A percentile compares a stretch with the other conserved stretches of the same genome.
Conservation (phyloP, 176 grass and related monocot genomes). For the Lolium multiflorum region DNA sequence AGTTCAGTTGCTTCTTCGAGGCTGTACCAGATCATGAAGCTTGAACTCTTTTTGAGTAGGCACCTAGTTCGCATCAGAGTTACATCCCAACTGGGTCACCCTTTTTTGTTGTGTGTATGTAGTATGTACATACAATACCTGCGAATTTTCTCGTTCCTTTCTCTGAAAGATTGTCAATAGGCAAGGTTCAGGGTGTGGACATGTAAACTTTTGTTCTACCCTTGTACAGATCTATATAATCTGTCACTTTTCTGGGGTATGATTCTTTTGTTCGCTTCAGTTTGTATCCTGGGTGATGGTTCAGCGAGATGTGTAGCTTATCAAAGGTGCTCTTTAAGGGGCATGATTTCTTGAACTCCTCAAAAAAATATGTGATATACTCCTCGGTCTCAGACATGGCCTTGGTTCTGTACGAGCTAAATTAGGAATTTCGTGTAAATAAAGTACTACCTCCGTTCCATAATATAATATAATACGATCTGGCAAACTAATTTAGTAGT, state of each 20-base stretch:
- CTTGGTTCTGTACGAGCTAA: neutral
- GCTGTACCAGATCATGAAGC: constrained; percentile 17
- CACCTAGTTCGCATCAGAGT: neutral
- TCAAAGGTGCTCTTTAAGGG: neutral
- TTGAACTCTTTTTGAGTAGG: constrained; percentile 21
- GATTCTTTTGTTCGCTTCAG: neutral
- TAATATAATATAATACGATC: too few species aligned
- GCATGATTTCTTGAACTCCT: neutral
- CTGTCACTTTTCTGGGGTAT: neutral
- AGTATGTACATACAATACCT: constrained; percentile 38
- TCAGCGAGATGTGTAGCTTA: neutral
- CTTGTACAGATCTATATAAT: constrained; percentile 36
- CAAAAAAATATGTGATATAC: neutral
- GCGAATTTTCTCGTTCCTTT: neutral
- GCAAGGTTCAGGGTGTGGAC: constrained; percentile 27
- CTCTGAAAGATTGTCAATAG: constrained; percentile 15
- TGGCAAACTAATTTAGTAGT: too few species aligned
- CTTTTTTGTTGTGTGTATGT: constrained; percentile 23
- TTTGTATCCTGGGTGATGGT: neutral
- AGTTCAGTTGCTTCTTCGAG: constrained; percentile 26
- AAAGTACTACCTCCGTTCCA: too few species aligned
- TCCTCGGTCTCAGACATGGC: neutral
- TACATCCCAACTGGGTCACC: constrained; percentile 29
- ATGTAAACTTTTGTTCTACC: neutral
- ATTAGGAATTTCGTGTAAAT: neutral